Percentiles rank a stretch among this genome's conserved stretches.
Conservation (phyloP, 2,329 filamentous ascomycete species). For the Nigrograna mackinnonii region DNA sequence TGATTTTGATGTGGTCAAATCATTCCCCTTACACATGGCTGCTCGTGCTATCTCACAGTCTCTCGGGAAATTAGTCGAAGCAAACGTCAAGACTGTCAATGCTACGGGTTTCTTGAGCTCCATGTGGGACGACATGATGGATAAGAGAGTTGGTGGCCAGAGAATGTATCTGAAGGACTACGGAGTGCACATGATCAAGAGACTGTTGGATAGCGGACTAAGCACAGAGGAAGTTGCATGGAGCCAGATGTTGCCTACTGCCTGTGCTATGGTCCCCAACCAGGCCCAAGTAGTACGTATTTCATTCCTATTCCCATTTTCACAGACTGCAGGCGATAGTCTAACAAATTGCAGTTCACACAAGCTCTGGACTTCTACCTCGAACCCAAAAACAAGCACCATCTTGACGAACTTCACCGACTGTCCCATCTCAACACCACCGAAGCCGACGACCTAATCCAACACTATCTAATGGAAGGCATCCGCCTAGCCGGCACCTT, state of each 20-base stretch:
- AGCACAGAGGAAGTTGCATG: conserved; percentile 69
- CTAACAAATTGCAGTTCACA: conserved; percentile 5
- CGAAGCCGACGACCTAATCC: conserved; percentile 65
- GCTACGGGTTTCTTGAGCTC: conserved; percentile 60
- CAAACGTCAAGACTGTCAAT: conserved; percentile 61
- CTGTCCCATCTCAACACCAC: conserved; percentile 60
- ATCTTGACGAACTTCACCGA: conserved; percentile 64
- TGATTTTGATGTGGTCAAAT: conserved; percentile 68
- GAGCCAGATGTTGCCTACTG: conserved; percentile 70
- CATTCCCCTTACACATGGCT: conserved; percentile 65
- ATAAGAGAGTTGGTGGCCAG: background rate
- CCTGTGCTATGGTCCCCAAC: conserved; percentile 69
- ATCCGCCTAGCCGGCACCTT: conserved; percentile 69
- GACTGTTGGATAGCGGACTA: conserved; percentile 65
- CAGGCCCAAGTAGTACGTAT: conserved; percentile 65
- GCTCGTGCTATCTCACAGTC: conserved; percentile 53
- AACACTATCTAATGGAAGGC: conserved; percentile 74
- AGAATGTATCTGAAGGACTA: conserved; percentile 58
- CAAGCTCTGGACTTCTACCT: conserved; percentile 14
- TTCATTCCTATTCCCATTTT: background rate
- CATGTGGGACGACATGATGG: conserved; percentile 33
- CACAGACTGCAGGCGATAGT: background rate
- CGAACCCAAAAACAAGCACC: conserved; percentile 25
- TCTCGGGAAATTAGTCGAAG: conserved; percentile 2
- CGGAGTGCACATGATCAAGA: conserved; percentile 67